Evolutionary conservation across 306 rosid species (phyloP).

Genomic region (Benincasa hispida): DNA sequence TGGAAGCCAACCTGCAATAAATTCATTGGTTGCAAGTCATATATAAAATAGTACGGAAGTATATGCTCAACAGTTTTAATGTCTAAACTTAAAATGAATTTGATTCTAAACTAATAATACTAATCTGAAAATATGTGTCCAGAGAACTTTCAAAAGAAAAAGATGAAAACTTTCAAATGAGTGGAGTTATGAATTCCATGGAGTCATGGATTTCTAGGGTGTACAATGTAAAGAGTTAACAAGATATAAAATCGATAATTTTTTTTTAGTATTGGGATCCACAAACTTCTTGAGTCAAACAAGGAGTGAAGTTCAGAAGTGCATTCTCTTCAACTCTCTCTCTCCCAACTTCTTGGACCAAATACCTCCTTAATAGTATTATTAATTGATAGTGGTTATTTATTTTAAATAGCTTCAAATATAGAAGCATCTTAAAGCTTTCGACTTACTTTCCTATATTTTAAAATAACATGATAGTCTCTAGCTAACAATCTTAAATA

Average conservation of each 20-base stretch:
- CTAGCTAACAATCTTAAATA: not conserved
- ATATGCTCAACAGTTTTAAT: not conserved
- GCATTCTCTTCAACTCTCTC: no score
- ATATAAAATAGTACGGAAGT: not conserved
- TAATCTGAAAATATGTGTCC: not conserved
- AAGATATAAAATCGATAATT: no score
- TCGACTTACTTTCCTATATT: not conserved
- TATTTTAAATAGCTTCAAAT: no score
- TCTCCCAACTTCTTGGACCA: no score
- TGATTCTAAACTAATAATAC: not conserved
- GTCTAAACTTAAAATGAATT: not conserved
- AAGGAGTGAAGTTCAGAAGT: no score
- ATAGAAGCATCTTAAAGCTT: not conserved
- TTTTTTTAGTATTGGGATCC: no score
- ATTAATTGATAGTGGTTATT: not conserved
- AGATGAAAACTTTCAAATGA: no score
- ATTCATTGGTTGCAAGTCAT: not conserved
- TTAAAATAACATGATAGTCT: not conserved
- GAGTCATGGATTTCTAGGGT: no score
- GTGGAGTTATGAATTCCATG: no score
- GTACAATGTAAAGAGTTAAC: no score
- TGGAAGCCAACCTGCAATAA: conserved; percentile 44
- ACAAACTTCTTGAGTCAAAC: no score
- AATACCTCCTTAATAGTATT: no score
- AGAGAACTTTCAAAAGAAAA: not conserved